Percentiles rank a stretch among this genome's conserved stretches.
Conservation (phyloP, 208 protist species). For the Acanthamoeba polyphaga region DNA sequence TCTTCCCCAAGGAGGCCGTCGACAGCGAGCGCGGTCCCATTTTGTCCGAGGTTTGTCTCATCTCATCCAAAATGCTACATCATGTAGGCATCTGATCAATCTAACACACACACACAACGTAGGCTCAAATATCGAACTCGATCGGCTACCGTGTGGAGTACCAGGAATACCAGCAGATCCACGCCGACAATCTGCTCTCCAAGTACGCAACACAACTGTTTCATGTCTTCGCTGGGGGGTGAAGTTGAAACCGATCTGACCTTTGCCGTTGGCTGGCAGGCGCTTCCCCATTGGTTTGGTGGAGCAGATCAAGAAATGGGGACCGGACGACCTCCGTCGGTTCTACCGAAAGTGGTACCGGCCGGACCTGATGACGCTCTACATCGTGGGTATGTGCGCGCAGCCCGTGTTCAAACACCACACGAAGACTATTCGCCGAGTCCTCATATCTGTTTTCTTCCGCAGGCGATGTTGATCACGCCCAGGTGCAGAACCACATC, state of each 20-base stretch:
- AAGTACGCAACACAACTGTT: not conserved
- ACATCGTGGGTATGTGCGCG: conserved; percentile 25
- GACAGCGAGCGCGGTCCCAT: conserved; percentile 64
- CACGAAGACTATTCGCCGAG: too few relatives aligned
- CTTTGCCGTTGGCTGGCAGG: not conserved
- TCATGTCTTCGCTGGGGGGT: not conserved
- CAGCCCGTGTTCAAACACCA: not conserved
- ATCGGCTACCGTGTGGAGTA: conserved; percentile 69
- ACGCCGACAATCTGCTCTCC: conserved; percentile 61
- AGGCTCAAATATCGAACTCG: conserved; percentile 70
- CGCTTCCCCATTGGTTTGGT: conserved; percentile 69
- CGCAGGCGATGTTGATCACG: not conserved
- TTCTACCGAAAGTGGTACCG: conserved; percentile 75
- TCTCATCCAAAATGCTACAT: not conserved
- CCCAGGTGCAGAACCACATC: conserved; percentile 2
- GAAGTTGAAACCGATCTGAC: not conserved
- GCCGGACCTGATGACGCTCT: conserved; percentile 64
- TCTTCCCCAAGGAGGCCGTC: conserved; percentile 39
- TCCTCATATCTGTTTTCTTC: not conserved
- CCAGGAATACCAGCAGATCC: conserved; percentile 69
- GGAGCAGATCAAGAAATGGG: conserved; percentile 65
- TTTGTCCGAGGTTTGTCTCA: conserved; percentile 21
- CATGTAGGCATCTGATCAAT: not conserved
- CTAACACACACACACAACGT: not conserved
- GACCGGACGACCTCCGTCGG: conserved; percentile 6